Evolutionary conservation across 441 rosid genomes (phyloP).

Genomic region (Jatropha podagrica): DNA sequence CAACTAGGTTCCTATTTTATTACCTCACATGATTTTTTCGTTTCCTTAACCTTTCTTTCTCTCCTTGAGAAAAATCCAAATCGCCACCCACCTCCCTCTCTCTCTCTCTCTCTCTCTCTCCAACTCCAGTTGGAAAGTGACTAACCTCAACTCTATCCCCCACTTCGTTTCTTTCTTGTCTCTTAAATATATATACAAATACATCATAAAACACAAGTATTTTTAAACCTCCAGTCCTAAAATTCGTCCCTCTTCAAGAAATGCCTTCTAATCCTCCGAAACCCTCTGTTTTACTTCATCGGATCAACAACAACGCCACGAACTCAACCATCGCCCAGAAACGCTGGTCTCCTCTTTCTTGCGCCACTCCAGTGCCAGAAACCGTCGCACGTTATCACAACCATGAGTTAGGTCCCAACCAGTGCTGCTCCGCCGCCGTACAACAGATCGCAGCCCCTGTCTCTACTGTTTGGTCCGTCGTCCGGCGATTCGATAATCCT

Average conservation of each 20-base stretch:
- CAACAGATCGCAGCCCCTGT: slow-evolving; percentile 57
- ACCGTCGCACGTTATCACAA: slow-evolving; percentile 51
- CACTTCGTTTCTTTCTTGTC: neutral
- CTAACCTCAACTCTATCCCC: neutral
- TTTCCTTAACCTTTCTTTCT: neutral
- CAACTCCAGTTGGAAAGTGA: slow-evolving; percentile 2
- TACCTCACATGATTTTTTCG: slow-evolving; percentile 35
- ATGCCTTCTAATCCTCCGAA: slow-evolving; percentile 56
- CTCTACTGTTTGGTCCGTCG: slow-evolving; percentile 66
- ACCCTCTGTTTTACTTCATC: slow-evolving; percentile 48
- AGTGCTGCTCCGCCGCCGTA: slow-evolving; percentile 62
- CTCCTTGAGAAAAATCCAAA: neutral
- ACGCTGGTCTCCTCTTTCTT: slow-evolving; percentile 42
- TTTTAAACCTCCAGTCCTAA: neutral
- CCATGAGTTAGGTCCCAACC: slow-evolving; percentile 54
- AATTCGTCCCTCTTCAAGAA: neutral
- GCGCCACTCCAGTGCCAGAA: slow-evolving; percentile 47
- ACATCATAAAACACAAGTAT: neutral
- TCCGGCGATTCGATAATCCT: slow-evolving; percentile 73
- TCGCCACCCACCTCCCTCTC: neutral
- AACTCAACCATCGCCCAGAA: slow-evolving; percentile 31
- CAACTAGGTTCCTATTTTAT: slow-evolving; percentile 32
- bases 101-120: neutral
- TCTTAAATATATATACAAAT: neutral
- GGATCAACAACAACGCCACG: slow-evolving; percentile 37